A percentile compares a stretch with the other conserved stretches of the same genome.
phyloP scores from a whole-genome alignment of 1,284 basidiomycete species.

The Xerocomus amazonicus region DNA sequence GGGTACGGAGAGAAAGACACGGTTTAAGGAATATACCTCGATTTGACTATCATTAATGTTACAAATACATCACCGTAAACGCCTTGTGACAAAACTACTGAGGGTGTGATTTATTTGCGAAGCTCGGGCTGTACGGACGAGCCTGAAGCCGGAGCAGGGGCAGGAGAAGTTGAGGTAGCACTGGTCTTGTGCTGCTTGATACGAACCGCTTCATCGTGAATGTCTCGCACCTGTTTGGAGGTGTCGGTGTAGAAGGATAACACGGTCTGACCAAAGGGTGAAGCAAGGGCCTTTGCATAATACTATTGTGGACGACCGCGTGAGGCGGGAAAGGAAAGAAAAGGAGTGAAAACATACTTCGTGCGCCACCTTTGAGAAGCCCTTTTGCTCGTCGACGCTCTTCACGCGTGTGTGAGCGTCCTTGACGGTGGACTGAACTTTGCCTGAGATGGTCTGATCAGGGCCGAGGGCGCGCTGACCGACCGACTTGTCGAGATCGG shows the following conservation, averaged over 20 bases:
- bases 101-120: conserved; percentile 3
- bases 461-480: conserved; percentile 68
- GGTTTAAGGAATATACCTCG: not conserved
- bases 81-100: not conserved
- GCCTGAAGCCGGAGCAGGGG: conserved; percentile 13
- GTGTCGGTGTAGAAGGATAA: conserved; percentile 74
- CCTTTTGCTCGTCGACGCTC: conserved; percentile 78
- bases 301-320: conserved; percentile 46
- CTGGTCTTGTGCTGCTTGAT: conserved; percentile 60
- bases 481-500: conserved; percentile 62
- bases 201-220: conserved; percentile 84
- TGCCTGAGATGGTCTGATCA: conserved; percentile 71
- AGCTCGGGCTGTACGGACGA: conserved; percentile 9
- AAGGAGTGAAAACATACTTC: conserved; percentile 45
- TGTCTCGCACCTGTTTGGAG: conserved; percentile 77
- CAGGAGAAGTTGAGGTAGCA: conserved; percentile 10
- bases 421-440: conserved; percentile 61
- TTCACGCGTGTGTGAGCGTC: conserved; percentile 62
- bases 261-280: conserved; percentile 76
- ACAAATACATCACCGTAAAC: conserved; percentile 11
- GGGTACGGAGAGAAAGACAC: not conserved
- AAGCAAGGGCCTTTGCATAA: conserved; percentile 71
- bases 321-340: conserved; percentile 1
- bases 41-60: conserved; percentile 6
- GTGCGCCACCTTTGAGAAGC: conserved; percentile 62